Evolutionary conservation across 202 grass and related monocot genomes (phyloP).

Genomic region (Brachypodium distachyon): DNA sequence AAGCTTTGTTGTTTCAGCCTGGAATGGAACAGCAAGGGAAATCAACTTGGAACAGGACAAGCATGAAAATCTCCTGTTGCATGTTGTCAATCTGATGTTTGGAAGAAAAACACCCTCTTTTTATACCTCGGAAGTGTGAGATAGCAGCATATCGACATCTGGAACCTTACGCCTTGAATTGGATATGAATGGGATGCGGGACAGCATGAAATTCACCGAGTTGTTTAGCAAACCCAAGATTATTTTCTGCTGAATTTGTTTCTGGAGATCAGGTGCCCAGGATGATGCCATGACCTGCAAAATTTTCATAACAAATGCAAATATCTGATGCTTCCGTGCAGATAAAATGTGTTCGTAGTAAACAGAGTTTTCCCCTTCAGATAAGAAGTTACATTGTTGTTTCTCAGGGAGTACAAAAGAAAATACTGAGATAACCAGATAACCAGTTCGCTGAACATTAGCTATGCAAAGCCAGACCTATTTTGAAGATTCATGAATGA

Average conservation of each 20-base stretch:
- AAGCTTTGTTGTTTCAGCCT: conserved; percentile 13
- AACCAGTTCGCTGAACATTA: background rate
- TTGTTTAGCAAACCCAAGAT: conserved; percentile 37
- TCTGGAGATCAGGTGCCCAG: conserved; percentile 29
- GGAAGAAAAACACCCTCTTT: background rate
- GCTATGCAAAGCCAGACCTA: background rate
- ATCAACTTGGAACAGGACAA: background rate
- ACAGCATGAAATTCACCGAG: conserved; percentile 29
- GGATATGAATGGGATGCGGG: conserved; percentile 22
- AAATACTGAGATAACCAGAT: background rate
- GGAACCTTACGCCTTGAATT: conserved; percentile 6
- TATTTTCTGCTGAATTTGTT: conserved; percentile 33
- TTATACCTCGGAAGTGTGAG: conserved; percentile 30
- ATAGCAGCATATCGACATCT: background rate
- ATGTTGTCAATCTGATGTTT: background rate
- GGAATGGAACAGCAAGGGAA: background rate
- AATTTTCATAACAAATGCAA: background rate
- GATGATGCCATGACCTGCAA: conserved; percentile 51
- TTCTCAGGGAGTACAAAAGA: no score
- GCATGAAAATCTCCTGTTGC: background rate
- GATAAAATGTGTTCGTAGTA: background rate
- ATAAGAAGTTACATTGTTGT: background rate
- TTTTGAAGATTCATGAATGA: background rate
- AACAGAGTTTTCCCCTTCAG: background rate
- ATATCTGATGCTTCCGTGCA: background rate